These are phyloP conservation scores for Phytophthora melonis DNA, from an alignment of 352 stramenopile species.

Conservation along the genomic window DNA sequence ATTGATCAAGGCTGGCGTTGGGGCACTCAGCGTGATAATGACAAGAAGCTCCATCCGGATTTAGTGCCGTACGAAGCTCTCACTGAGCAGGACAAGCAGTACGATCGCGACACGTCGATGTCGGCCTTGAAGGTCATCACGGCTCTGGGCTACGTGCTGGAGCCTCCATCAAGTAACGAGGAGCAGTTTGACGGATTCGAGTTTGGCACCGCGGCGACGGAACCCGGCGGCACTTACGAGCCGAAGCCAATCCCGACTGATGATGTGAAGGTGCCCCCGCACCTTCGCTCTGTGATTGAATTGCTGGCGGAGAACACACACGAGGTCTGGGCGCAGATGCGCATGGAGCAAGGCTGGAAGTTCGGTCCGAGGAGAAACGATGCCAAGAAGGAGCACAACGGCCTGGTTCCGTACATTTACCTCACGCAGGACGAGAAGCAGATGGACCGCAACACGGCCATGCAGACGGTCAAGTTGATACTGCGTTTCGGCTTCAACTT, in stretches of 20 bases:
- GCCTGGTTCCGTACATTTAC: slow-evolving; percentile 83
- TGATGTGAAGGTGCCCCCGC: slow-evolving; percentile 61
- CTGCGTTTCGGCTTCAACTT: slow-evolving; percentile 77
- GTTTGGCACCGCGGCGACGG: slow-evolving; percentile 59
- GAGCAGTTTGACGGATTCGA: slow-evolving; percentile 62
- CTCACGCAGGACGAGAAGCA: slow-evolving; percentile 82
- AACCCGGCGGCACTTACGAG: slow-evolving; percentile 66
- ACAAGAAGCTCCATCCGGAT: slow-evolving; percentile 72
- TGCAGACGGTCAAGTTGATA: slow-evolving; percentile 86
- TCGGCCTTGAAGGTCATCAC: slow-evolving; percentile 83
- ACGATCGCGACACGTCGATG: slow-evolving; percentile 85
- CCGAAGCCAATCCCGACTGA: slow-evolving; percentile 74
- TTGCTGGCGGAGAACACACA: slow-evolving; percentile 84
- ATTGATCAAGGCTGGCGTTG: slow-evolving; percentile 78
- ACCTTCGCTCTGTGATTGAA: slow-evolving; percentile 77
- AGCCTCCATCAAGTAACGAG: slow-evolving; percentile 49
- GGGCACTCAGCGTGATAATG: slow-evolving; percentile 71
- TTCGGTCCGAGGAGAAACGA: slow-evolving; percentile 76
- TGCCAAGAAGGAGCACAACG: slow-evolving; percentile 75
- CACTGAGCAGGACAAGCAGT: slow-evolving; percentile 82
- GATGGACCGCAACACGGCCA: slow-evolving; percentile 87
- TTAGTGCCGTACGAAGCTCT: slow-evolving; percentile 78
- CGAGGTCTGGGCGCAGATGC: slow-evolving; percentile 86
- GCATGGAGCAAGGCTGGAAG: slow-evolving; percentile 83
- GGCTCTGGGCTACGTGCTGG: slow-evolving; percentile 74